Percentiles rank a stretch among this genome's conserved stretches.
Conservation (phyloP, 495 filamentous ascomycete genomes). For the Penicillium cataractarum region DNA sequence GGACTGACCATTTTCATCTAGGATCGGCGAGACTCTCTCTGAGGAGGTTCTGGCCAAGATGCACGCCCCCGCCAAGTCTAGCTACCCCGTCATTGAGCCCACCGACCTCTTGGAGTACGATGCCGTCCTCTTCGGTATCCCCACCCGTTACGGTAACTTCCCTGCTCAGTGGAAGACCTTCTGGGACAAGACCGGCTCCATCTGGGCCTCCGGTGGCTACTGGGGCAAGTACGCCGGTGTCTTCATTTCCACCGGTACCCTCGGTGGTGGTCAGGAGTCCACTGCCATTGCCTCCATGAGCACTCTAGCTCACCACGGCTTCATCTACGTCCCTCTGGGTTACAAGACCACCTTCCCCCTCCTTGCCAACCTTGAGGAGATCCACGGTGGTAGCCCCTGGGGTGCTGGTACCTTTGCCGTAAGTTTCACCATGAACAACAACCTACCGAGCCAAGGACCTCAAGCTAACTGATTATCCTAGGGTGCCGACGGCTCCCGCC, state of each 20-base stretch:
- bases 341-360: constrained; percentile 78
- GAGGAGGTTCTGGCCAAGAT: constrained; percentile 83
- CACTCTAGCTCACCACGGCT: constrained; percentile 90
- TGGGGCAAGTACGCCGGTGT: constrained; percentile 91
- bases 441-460: not conserved
- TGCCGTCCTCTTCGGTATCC: constrained; percentile 92
- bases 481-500: constrained; percentile 75
- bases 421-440: constrained; percentile 32
- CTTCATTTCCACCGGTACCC: constrained; percentile 82
- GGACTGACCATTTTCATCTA: constrained; percentile 31
- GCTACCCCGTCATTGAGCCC: constrained; percentile 70
- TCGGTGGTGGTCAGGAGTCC: constrained; percentile 91
- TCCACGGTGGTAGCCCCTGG: constrained; percentile 88
- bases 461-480: constrained; percentile 19
- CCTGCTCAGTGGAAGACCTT: constrained; percentile 94
- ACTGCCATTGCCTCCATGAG: constrained; percentile 82
- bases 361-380: constrained; percentile 70
- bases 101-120: constrained; percentile 76
- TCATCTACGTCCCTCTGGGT: constrained; percentile 93
- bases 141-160: constrained; percentile 98
- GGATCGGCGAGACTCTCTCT: constrained; percentile 84
- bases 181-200: constrained; percentile 80
- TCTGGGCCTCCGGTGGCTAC: constrained; percentile 73
- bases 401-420: constrained; percentile 92
- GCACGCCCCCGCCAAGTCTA: constrained; percentile 80